Evolutionary conservation across 805 yeast species (phyloP), one percentile per base, ranked within the genome.

Genomic region (Schwanniomyces pseudopolymorphus): DNA sequence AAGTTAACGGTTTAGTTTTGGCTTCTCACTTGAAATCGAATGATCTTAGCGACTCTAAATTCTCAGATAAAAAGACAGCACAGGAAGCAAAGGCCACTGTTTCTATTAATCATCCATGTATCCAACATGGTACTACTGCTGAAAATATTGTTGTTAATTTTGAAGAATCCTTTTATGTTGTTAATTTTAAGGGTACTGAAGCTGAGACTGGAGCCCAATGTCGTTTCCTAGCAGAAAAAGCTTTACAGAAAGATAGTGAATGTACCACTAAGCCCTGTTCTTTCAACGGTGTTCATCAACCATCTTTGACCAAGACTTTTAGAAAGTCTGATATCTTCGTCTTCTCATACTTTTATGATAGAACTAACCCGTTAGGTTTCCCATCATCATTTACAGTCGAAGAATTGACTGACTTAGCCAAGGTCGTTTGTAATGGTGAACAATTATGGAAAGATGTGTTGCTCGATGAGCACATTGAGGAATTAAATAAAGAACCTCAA

Each of bases 281-380:
- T 2, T 94, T 94, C 79, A 89, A 92, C 63, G 99, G 99, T 61
- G 87, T 90, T 42, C 96, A 95, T 68, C 99, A 94, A 74, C 99
- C 99, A 7, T 87, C 96, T 3, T 74, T 94, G 58, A 81, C 81
- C 39, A 80, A 77, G 51, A 83, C 96, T 13, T 94, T 94, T 78
- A 78, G 82, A 44, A 74, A 74, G 45, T 79, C 84, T 35, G 98
- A 94, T 60, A 77, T 94, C 80, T 94, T 75, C 68, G 83, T 94
- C 37, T 90, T 95, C 71, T 92, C 98, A 9, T 94, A 83, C 76
- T 94, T 94, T 72, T 95, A 89, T 71, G 99, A 94, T 70, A 81
- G 96, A 63, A 87, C 97, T 28, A 83, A 79, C 63, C 97, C 98
- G 40, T 76, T 94, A 55, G 99, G 98, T 42, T 85, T 95, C 89